Evolutionary conservation across 306 rosid genomes (phyloP), one percentile per base, ranked within the genome.

Genomic region (Carpinus viminea): DNA sequence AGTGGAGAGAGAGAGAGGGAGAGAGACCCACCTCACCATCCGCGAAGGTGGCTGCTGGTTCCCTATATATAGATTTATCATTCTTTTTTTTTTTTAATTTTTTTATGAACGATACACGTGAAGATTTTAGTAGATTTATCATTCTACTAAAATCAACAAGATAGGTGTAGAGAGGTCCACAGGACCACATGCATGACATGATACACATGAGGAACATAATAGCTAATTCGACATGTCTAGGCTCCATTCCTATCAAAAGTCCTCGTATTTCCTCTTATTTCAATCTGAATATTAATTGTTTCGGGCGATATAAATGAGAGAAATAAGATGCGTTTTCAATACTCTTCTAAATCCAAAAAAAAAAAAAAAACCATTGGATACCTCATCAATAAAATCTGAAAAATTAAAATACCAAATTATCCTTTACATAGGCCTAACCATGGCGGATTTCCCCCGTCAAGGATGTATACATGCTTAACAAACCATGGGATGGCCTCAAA

Each of bases 1-100:
- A 59, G 11, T 12, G 15, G 53, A 1, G 36, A 70, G 17, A 13
- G 51, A 70, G 16, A 36, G 15, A 36, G 21, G 55, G 76, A 56
- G 70, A 57, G 68, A 65, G 71, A 15, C 48, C 59, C 70, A 73
- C 55, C 55, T 55, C 75, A 69, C 50, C 72, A 21, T 54, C 41
- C 75, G 21, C 21, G 38, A 77, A 77, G 34, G 11, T 26, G 81
- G 56, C 68, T 54, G 16, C 3, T 41, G 45, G 45, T 43, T 55
- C 31, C 21, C 54, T 43, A 28, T 24, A 16, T 43, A 28, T 24
- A 24, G 26, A 24, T 24, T 24, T 24, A 24, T 24, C 26, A n/a
- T 24, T 24, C 1, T 24, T 1, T 24, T 24, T 24, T 24, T 24
- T 24, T 24, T 24, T 24, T 24, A 1, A 24, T 24, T 24, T 24